Conservation (phyloP, 108 stramenopile species). For the Epithemia pelagica region DNA sequence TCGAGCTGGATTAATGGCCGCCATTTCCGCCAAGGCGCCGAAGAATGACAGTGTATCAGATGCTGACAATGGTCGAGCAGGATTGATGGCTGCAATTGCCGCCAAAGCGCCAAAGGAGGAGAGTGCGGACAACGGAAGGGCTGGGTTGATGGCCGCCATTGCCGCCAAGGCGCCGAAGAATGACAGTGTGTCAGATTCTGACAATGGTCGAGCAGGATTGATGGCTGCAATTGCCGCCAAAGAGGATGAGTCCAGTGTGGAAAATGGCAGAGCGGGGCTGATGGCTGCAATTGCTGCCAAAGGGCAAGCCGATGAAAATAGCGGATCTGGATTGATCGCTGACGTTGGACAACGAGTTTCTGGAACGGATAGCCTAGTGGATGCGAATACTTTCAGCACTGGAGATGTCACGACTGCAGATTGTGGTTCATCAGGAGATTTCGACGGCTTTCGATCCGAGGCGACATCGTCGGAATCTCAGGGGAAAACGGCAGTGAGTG, state of each 20-base stretch:
- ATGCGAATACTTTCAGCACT: no score
- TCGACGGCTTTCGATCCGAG: no score
- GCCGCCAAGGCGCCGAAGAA: background rate
- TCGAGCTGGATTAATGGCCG: background rate
- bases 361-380: no score
- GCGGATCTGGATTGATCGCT: no score
- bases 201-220: background rate
- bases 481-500: no score
- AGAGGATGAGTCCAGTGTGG: background rate
- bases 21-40: background rate
- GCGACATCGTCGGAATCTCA: no score
- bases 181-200: background rate
- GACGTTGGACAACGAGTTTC: no score
- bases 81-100: background rate
- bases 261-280: conserved; percentile 3
- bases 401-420: no score
- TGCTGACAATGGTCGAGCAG: background rate
- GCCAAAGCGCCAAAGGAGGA: background rate
- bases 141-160: background rate
- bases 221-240: conserved; percentile 18
- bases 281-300: conserved; percentile 9
- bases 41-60: background rate
- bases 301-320: background rate
- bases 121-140: background rate
- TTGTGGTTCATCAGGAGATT: no score